Percentiles rank a stretch among this genome's conserved stretches.
These are phyloP conservation scores for Phytophthora pisi DNA, from an alignment of 352 stramenopile species.

Conservation along the genomic window DNA sequence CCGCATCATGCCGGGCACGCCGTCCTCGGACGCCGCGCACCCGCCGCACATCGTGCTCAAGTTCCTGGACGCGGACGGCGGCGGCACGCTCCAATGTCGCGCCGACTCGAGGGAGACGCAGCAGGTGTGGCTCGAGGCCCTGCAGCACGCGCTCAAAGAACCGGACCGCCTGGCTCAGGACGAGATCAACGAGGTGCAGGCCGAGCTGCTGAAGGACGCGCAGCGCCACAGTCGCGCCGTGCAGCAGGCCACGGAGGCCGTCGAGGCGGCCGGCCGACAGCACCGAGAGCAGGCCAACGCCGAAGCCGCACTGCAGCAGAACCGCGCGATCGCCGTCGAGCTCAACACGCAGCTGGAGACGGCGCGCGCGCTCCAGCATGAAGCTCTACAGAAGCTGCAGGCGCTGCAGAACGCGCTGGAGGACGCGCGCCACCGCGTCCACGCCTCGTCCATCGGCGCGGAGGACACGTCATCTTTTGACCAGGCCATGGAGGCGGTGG, in stretches of 20 bases:
- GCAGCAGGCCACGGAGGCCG: conserved; percentile 50
- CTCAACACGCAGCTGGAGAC: conserved; percentile 43
- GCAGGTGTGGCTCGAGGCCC: conserved; percentile 55
- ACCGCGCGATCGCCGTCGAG: conserved; percentile 24
- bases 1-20: conserved; percentile 15
- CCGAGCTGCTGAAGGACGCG: conserved; percentile 46
- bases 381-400: conserved; percentile 32
- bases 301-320: conserved; percentile 44
- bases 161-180: conserved; percentile 74
- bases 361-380: conserved; percentile 28
- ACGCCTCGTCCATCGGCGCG: conserved; percentile 33
- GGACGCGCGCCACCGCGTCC: conserved; percentile 38
- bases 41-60: conserved; percentile 30
- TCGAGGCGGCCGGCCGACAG: conserved; percentile 40
- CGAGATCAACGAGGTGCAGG: conserved; percentile 76
- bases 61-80: conserved; percentile 40
- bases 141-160: conserved; percentile 74
- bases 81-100: conserved; percentile 53
- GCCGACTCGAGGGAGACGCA: conserved; percentile 64
- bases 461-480: conserved; percentile 20
- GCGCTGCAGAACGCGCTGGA: conserved; percentile 40
- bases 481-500: conserved; percentile 37
- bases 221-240: conserved; percentile 50
- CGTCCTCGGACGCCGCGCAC: conserved; percentile 10
- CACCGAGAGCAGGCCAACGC: conserved; percentile 35